Conservation (phyloP, 2,329 filamentous ascomycete genomes). For the Neoascochyta sp. region DNA sequence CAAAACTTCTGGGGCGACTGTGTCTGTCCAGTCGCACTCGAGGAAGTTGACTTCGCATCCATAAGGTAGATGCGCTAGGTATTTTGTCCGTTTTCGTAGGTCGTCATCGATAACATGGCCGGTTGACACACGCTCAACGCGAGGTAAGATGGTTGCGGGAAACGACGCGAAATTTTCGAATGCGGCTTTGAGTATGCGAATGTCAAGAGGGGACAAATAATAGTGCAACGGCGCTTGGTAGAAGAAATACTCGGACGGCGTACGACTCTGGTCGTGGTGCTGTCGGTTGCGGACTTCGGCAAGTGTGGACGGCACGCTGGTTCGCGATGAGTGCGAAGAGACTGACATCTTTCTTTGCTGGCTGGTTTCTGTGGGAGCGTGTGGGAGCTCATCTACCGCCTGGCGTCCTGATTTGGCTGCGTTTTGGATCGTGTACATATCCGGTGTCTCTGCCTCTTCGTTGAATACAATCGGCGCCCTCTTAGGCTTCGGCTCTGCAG, state of each 20-base stretch:
- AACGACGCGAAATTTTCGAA: slow-evolving; percentile 81
- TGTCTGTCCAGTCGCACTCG: slow-evolving; percentile 93
- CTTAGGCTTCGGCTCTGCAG: slow-evolving; percentile 47
- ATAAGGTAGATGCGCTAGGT: slow-evolving; percentile 78
- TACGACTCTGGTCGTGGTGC: slow-evolving; percentile 44
- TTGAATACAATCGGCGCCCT: slow-evolving; percentile 51
- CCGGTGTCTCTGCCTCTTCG: slow-evolving; percentile 45
- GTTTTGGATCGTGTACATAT: slow-evolving; percentile 52
- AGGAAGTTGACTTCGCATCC: slow-evolving; percentile 90
- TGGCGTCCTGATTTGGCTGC: slow-evolving; percentile 45
- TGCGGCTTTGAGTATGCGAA: slow-evolving; percentile 84
- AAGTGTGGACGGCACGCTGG: slow-evolving; percentile 41
- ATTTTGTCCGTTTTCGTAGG: slow-evolving; percentile 78
- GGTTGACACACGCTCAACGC: slow-evolving; percentile 83
- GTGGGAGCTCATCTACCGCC: slow-evolving; percentile 22
- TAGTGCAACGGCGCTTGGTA: slow-evolving; percentile 85
- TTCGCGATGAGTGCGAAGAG: slow-evolving; percentile 30
- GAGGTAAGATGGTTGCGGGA: slow-evolving; percentile 78
- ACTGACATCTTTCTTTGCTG: slow-evolving; percentile 26
- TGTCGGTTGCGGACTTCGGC: slow-evolving; percentile 47
- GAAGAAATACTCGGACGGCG: slow-evolving; percentile 68
- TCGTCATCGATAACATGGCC: slow-evolving; percentile 85
- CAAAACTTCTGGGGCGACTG: slow-evolving; percentile 72
- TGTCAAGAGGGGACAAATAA: slow-evolving; percentile 86
- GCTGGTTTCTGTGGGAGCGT: slow-evolving; percentile 7